phyloP scores from a whole-genome alignment of 2,329 filamentous ascomycete genomes.

The Botrytis paeoniae region DNA sequence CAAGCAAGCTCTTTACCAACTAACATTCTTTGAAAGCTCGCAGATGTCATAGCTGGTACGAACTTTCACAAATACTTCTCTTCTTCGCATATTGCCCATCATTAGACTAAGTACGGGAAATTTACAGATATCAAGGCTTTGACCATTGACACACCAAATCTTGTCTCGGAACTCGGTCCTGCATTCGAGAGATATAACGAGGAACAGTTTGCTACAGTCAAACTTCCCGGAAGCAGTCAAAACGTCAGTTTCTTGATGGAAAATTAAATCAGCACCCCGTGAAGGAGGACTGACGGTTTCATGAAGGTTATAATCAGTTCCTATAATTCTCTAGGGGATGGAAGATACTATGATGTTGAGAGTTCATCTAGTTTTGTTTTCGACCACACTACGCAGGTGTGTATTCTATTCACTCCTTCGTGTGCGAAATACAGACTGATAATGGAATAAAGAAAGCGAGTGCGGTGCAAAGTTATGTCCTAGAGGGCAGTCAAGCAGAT shows the following conservation, averaged over 20 bases:
- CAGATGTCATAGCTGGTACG: slow-evolving; percentile 82
- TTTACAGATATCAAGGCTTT: slow-evolving; percentile 81
- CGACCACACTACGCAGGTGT: slow-evolving; percentile 76
- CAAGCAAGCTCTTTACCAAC: slow-evolving; percentile 26
- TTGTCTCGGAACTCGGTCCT: slow-evolving; percentile 70
- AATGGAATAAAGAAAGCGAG: slow-evolving; percentile 66
- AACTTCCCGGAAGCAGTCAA: slow-evolving; percentile 82
- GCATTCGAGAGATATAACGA: slow-evolving; percentile 96
- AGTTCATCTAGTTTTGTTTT: slow-evolving; percentile 85
- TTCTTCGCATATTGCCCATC: background rate
- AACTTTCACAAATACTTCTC: slow-evolving; percentile 2
- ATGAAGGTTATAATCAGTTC: slow-evolving; percentile 72
- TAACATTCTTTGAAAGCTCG: slow-evolving; percentile 56
- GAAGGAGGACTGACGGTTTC: slow-evolving; percentile 24
- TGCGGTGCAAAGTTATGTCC: slow-evolving; percentile 70
- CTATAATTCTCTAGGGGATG: slow-evolving; percentile 77
- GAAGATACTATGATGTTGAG: slow-evolving; percentile 86
- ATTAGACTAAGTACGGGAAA: background rate
- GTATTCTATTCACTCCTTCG: background rate
- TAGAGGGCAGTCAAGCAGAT: slow-evolving; percentile 74
- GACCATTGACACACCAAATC: slow-evolving; percentile 63
- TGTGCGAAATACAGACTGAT: background rate
- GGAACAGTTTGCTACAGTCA: slow-evolving; percentile 83
- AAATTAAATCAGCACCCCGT: background rate
- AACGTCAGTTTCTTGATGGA: slow-evolving; percentile 51